Evolutionary conservation across 148 eudicot genomes (phyloP).

Genomic region (Silene uniflora): DNA sequence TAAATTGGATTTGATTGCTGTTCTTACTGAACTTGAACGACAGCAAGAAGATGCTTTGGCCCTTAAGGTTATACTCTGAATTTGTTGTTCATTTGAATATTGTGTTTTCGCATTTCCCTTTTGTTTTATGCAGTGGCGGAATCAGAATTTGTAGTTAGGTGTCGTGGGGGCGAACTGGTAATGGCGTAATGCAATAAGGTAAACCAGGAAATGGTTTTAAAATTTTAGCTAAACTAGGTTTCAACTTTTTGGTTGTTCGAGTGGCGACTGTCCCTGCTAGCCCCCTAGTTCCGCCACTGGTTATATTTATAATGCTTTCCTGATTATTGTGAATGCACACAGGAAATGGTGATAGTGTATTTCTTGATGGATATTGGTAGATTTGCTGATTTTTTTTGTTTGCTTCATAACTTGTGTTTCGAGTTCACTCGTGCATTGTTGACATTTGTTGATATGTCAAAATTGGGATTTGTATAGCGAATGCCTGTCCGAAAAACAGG

Average conservation of each 20-base stretch:
- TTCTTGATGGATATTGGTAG: not conserved
- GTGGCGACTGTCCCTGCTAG: too few species aligned
- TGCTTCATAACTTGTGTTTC: not conserved
- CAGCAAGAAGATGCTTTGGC: constrained; percentile 74
- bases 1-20: constrained; percentile 81
- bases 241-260: too few species aligned
- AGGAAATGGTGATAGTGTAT: not conserved
- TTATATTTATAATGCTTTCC: too few species aligned
- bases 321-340: not conserved
- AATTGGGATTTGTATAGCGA: not conserved
- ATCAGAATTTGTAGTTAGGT: not conserved
- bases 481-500: not conserved
- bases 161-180: too few species aligned
- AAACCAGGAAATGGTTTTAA: too few species aligned
- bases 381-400: too few species aligned
- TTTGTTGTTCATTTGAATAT: not conserved
- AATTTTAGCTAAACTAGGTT: too few species aligned
- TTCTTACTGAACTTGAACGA: constrained; percentile 75
- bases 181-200: too few species aligned
- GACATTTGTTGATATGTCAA: not conserved
- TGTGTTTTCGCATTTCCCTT: not conserved
- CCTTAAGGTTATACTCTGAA: constrained; percentile 47
- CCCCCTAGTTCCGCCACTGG: too few species aligned
- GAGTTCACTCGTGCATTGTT: not conserved
- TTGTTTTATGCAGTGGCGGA: not conserved